These are phyloP conservation scores for Tulasnella sp. DNA, from an alignment of 768 basidiomycete genomes.

Conservation along the genomic window DNA sequence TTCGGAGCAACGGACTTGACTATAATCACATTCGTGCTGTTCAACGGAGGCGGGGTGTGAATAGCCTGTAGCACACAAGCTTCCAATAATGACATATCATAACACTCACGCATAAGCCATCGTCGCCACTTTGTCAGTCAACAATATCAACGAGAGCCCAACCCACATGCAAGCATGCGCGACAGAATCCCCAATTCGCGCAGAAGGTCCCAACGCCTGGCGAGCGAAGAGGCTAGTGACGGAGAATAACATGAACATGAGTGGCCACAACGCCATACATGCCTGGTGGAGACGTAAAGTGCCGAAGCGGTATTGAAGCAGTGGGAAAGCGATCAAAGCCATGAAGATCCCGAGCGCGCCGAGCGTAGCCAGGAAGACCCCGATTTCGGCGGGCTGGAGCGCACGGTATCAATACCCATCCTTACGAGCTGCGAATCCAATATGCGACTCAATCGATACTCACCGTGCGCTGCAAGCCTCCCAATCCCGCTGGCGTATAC, in stretches of 20 bases:
- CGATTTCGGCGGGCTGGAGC: conserved; percentile 20
- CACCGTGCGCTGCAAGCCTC: conserved; percentile 51
- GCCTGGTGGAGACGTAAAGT: conserved; percentile 16
- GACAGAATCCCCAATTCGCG: neutral
- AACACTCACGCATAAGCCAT: conserved; percentile 8
- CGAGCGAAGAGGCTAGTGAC: conserved; percentile 16
- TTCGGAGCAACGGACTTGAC: neutral
- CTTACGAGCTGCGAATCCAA: neutral
- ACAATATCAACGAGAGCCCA: conserved; percentile 10
- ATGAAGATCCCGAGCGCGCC: conserved; percentile 17
- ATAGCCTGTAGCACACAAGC: no score
- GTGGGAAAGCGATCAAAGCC: conserved; percentile 19
- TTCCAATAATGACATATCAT: no score
- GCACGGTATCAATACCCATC: neutral
- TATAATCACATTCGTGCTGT: neutral
- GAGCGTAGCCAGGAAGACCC: conserved; percentile 16
- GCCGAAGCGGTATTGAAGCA: conserved; percentile 17
- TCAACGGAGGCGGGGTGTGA: no score
- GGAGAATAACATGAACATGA: conserved; percentile 16
- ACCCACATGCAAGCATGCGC: neutral
- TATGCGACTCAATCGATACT: conserved; percentile 19
- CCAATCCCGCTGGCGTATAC: conserved; percentile 45
- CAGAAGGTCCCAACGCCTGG: neutral
- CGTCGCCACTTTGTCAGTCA: neutral
- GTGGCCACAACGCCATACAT: conserved; percentile 19